Conservation (phyloP, 1,284 basidiomycete species). For the Tylopilus sp. region DNA sequence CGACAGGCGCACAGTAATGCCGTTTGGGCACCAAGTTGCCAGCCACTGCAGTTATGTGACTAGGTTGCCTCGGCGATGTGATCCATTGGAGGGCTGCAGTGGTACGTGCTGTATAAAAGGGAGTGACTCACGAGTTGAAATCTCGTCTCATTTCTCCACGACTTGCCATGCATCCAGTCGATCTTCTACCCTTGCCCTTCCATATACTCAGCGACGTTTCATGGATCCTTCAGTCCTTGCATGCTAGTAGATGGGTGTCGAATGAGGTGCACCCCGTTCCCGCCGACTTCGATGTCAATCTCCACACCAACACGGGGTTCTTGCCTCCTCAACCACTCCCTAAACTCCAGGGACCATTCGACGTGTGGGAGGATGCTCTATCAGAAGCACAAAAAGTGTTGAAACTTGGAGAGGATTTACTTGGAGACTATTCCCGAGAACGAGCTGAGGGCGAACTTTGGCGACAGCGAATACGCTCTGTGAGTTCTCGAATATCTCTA, state of each 20-base stretch:
- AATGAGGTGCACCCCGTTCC: constrained; percentile 32
- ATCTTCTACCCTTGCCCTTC: constrained; percentile 38
- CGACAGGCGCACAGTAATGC: constrained; percentile 29
- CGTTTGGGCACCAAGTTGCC: constrained; percentile 25
- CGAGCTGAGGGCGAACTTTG: constrained; percentile 58
- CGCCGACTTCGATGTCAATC: constrained; percentile 69
- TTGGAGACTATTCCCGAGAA: constrained; percentile 46
- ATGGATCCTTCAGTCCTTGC: constrained; percentile 30
- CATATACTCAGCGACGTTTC: constrained; percentile 33
- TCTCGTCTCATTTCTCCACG: constrained; percentile 5
- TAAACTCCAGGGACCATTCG: constrained; percentile 53
- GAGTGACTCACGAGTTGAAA: background rate
- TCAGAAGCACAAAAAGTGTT: constrained; percentile 54
- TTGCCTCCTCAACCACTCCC: constrained; percentile 71
- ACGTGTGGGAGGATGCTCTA: constrained; percentile 73
- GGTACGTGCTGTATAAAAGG: constrained; percentile 35
- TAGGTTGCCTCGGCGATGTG: constrained; percentile 36
- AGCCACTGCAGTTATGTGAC: constrained; percentile 34
- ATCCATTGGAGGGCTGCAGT: constrained; percentile 32
- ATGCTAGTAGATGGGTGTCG: constrained; percentile 19
- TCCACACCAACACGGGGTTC: constrained; percentile 82
- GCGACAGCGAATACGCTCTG: constrained; percentile 61
- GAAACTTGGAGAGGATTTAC: constrained; percentile 58
- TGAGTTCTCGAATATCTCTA: constrained; percentile 38
- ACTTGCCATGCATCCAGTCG: constrained; percentile 31